A percentile compares a stretch with the other conserved stretches of the same genome.
These are phyloP conservation scores for Cercospora canescens DNA, from an alignment of 2,329 filamentous ascomycete genomes.

Conservation along the genomic window DNA sequence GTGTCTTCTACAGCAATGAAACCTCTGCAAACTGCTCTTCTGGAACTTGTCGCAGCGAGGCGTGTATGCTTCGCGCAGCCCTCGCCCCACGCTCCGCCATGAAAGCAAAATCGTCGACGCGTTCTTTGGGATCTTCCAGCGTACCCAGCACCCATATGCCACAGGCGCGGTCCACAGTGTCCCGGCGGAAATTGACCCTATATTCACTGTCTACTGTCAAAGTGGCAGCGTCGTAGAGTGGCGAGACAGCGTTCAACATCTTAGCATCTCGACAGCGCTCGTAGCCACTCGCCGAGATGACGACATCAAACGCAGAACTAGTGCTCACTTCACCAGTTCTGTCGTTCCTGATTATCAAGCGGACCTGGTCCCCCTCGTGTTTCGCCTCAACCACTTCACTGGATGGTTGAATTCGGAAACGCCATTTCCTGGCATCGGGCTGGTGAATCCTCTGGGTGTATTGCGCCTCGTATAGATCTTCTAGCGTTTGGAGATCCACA, in stretches of 20 bases:
- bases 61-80: conserved; percentile 19
- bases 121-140: conserved; percentile 21
- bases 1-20: conserved; percentile 24
- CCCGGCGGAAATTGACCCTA: conserved; percentile 26
- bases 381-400: conserved; percentile 20
- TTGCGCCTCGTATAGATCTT: conserved; percentile 25
- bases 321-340: conserved; percentile 19
- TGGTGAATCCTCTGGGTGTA: conserved; percentile 28
- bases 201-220: conserved; percentile 27
- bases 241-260: conserved; percentile 15
- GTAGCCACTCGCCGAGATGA: conserved; percentile 27
- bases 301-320: conserved; percentile 19
- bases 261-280: conserved; percentile 15
- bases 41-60: conserved; percentile 13
- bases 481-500: conserved; percentile 26
- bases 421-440: conserved; percentile 22
- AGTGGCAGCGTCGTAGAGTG: conserved; percentile 19
- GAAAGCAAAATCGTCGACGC: conserved; percentile 24
- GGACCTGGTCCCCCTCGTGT: conserved; percentile 14
- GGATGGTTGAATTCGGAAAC: conserved; percentile 23
- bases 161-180: conserved; percentile 17
- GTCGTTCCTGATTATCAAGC: conserved; percentile 17
- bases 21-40: conserved; percentile 19
- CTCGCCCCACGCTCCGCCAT: conserved; percentile 25
- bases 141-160: conserved; percentile 29